A percentile compares a stretch with the other conserved stretches of the same genome.
Conservation (phyloP, 345 rosid species). For the thale cress (Arabidopsis thaliana) region TAIR10.1 NC_003074.8:18823001-18823500, state of each 20-base stretch:
- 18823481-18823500: constrained; percentile 37
- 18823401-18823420: constrained; percentile 27
- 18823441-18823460: constrained; percentile 39
- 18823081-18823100: constrained; percentile 18
- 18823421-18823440: constrained; percentile 16
- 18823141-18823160: constrained; percentile 11
- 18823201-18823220: constrained; percentile 39
- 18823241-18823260: constrained; percentile 31
- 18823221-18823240: constrained; percentile 36
- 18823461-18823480: constrained; percentile 28
- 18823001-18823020: too few relatives aligned
- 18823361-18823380: background rate
- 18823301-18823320: constrained; percentile 41
- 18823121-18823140: constrained; percentile 29
- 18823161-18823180: constrained; percentile 5
- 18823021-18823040: too few relatives aligned
- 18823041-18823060: background rate
- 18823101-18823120: constrained; percentile 10
- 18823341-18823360: constrained; percentile 37
- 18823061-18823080: constrained; percentile 10
- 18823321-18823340: constrained; percentile 36
- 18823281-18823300: constrained; percentile 36
- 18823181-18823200: constrained; percentile 35
- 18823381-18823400: constrained; percentile 10
- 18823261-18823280: constrained; percentile 33